Percentiles rank a stretch among this genome's conserved stretches.
phyloP scores from a whole-genome alignment of 257 asterid genomes.

The Solanum chiquidenum region DNA sequence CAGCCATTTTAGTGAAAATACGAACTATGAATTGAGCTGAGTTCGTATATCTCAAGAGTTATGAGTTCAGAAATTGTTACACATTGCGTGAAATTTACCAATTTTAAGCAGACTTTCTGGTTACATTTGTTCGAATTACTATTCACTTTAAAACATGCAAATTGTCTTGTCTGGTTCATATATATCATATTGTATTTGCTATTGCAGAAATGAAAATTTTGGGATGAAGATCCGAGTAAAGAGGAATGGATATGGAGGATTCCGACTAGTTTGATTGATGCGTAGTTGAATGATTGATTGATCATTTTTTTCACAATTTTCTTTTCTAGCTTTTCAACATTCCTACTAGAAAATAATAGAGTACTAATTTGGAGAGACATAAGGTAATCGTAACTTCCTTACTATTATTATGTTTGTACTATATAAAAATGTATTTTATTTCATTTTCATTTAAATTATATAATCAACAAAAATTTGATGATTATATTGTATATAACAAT shows the following conservation, averaged over 20 bases:
- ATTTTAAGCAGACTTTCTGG: background rate
- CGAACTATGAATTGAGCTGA: background rate
- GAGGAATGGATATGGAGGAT: background rate
- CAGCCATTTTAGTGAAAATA: background rate
- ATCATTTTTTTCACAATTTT: too few species aligned
- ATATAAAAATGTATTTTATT: too few species aligned
- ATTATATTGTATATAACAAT: too few species aligned
- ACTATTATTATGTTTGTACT: too few species aligned
- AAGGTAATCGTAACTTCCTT: too few species aligned
- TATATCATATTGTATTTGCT: background rate
- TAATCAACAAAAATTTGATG: too few species aligned
- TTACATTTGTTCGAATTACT: background rate
- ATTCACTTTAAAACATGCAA: background rate
- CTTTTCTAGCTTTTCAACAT: too few species aligned
- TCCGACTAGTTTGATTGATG: background rate
- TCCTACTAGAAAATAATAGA: too few species aligned
- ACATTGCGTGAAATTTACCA: background rate
- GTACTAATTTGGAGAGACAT: too few species aligned
- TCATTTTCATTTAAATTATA: too few species aligned
- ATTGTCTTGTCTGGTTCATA: background rate
- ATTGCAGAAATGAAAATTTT: background rate
- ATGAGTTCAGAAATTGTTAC: background rate
- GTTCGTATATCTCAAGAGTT: background rate
- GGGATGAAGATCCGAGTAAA: background rate
- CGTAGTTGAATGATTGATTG: background rate